phyloP scores from a whole-genome alignment of 164 flowering plant genomes.

The Cinnamomum micranthum region DNA sequence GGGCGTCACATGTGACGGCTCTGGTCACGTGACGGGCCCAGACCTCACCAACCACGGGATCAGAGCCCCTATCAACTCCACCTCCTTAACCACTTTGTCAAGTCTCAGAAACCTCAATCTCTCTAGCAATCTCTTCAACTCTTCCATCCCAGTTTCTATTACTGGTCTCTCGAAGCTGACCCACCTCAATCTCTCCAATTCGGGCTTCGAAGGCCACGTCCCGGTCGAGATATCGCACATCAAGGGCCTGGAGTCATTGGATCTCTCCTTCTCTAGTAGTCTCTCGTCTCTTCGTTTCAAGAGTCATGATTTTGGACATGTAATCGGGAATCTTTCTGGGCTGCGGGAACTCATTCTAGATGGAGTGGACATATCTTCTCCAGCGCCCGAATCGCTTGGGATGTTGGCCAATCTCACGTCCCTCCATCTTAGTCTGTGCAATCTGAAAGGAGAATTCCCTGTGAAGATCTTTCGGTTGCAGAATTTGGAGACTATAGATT shows the following conservation, averaged over 20 bases:
- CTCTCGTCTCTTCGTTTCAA: background rate
- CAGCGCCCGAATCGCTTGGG: constrained; percentile 30
- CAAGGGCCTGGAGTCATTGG: constrained; percentile 19
- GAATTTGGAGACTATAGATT: constrained; percentile 21
- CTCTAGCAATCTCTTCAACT: constrained; percentile 30
- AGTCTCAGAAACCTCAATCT: constrained; percentile 37
- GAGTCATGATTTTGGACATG: background rate
- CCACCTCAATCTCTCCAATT: constrained; percentile 40
- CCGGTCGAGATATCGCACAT: constrained; percentile 29
- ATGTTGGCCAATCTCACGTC: constrained; percentile 27
- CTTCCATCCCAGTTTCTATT: constrained; percentile 34
- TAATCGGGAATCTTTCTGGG: constrained; percentile 18
- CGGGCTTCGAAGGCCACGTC: constrained; percentile 39
- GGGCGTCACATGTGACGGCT: constrained; percentile 30
- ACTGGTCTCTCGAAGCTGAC: constrained; percentile 24
- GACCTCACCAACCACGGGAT: constrained; percentile 30
- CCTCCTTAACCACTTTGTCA: background rate
- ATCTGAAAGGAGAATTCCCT: constrained; percentile 33
- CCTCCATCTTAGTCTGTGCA: constrained; percentile 28
- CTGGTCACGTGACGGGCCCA: constrained; percentile 30
- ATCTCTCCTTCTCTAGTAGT: constrained; percentile 3
- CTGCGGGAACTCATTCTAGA: constrained; percentile 32
- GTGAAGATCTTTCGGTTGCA: constrained; percentile 21
- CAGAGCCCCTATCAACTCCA: background rate
- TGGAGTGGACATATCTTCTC: constrained; percentile 30